Evolutionary conservation across 140 eudicot species (phyloP).

Genomic region (Senecio squalidus): DNA sequence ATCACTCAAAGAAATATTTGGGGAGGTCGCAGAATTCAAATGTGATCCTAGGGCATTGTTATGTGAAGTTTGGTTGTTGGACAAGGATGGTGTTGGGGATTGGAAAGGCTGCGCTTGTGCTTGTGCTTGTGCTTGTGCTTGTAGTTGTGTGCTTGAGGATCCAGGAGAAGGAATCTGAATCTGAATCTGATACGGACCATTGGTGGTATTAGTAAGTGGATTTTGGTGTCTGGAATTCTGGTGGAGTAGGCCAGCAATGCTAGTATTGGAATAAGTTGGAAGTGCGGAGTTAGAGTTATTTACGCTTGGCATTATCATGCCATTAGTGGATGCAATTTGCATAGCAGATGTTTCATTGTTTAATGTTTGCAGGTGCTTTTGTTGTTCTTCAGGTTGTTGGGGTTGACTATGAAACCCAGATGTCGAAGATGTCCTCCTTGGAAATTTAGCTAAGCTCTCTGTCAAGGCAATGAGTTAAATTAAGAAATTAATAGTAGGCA

Average conservation of each 20-base stretch:
- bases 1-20: constrained; percentile 65
- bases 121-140: constrained; percentile 28
- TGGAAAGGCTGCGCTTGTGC: constrained; percentile 56
- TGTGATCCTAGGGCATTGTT: constrained; percentile 38
- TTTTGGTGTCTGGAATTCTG: constrained; percentile 83
- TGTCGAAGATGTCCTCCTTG: constrained; percentile 68
- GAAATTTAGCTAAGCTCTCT: constrained; percentile 97
- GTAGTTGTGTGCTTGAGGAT: constrained; percentile 43
- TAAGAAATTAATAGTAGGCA: no score
- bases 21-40: constrained; percentile 52
- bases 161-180: constrained; percentile 78
- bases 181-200: constrained; percentile 38
- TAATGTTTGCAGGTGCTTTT: constrained; percentile 43
- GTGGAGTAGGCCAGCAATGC: constrained; percentile 72
- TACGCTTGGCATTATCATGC: constrained; percentile 46
- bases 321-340: constrained; percentile 53
- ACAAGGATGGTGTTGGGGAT: constrained; percentile 68
- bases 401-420: constrained; percentile 54
- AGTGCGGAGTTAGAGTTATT: constrained; percentile 56
- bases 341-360: constrained; percentile 50
- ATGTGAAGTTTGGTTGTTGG: constrained; percentile 55
- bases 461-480: constrained; percentile 13
- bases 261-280: constrained; percentile 43
- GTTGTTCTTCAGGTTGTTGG: constrained; percentile 66
- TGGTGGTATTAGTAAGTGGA: constrained; percentile 40